These are phyloP conservation scores for Scorias spongiosa DNA, from an alignment of 2,329 filamentous ascomycete genomes.

Conservation along the genomic window DNA sequence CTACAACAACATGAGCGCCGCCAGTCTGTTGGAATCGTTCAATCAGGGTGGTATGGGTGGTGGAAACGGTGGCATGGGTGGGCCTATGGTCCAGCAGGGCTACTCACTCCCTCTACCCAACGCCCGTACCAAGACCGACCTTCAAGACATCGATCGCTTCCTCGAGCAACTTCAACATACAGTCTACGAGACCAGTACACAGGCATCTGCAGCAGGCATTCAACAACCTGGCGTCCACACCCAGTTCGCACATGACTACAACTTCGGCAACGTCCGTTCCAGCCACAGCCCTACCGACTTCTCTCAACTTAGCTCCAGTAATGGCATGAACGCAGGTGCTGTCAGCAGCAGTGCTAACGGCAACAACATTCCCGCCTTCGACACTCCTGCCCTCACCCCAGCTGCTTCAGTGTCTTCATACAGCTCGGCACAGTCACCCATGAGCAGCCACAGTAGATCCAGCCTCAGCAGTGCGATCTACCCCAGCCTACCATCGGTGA, in stretches of 20 bases:
- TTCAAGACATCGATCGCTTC: conserved; percentile 86
- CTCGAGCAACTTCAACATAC: conserved; percentile 92
- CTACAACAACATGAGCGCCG: conserved; percentile 11
- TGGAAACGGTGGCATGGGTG: conserved; percentile 32
- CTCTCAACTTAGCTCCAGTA: conserved; percentile 13
- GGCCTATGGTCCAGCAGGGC: conserved; percentile 52
- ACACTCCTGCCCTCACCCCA: conserved; percentile 61
- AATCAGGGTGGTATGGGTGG: conserved; percentile 6
- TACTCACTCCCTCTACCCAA: conserved; percentile 85
- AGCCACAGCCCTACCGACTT: conserved; percentile 40
- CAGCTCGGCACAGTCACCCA: conserved; percentile 62
- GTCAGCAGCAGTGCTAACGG: conserved; percentile 22
- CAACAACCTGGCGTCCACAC: conserved; percentile 60
- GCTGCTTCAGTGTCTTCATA: conserved; percentile 64
- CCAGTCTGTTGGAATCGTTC: conserved; percentile 21
- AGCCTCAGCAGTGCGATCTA: conserved; percentile 56
- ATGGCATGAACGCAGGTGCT: conserved; percentile 10
- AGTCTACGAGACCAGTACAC: conserved; percentile 78
- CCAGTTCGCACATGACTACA: conserved; percentile 23
- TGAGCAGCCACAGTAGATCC: conserved; percentile 45
- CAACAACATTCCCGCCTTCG: conserved; percentile 29
- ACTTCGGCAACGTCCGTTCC: conserved; percentile 40
- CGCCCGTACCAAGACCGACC: conserved; percentile 80
- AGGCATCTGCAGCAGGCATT: conserved; percentile 59
- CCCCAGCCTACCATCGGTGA: conserved; percentile 58